Conservation (phyloP, 2,329 filamentous ascomycete species). For the Seiridium unicorne region DNA sequence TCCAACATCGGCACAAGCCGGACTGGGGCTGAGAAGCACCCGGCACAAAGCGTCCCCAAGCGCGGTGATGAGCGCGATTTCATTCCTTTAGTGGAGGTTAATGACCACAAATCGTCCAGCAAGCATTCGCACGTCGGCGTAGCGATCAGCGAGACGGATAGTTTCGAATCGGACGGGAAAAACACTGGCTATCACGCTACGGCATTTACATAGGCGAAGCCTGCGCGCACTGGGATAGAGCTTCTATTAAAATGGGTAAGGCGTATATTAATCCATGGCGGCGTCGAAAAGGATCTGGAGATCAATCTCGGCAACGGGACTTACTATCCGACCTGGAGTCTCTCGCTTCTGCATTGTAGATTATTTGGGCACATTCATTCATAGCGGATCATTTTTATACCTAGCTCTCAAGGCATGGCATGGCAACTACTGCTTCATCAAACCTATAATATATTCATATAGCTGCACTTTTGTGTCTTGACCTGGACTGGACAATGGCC, state of each 20-base stretch:
- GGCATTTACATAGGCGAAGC: neutral
- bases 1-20: conserved; percentile 1
- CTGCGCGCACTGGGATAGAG: neutral
- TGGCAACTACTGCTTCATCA: too few species aligned
- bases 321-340: neutral
- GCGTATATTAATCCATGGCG: too few species aligned
- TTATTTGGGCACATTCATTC: neutral
- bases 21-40: neutral
- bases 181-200: neutral
- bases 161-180: neutral
- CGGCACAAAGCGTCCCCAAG: conserved; percentile 4
- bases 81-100: conserved; percentile 14
- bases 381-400: neutral
- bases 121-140: neutral
- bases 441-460: too few species aligned
- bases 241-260: too few species aligned
- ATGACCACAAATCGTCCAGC: neutral
- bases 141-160: neutral
- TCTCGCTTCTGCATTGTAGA: neutral
- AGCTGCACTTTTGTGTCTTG: too few species aligned
- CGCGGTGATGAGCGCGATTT: conserved; percentile 16
- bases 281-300: too few species aligned
- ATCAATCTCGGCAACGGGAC: too few species aligned
- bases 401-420: too few species aligned
- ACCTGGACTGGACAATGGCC: too few species aligned